Base-by-base conservation (phyloP, 2,329 filamentous ascomycete species). In the Aspergillus ochraceoroseus region DNA sequence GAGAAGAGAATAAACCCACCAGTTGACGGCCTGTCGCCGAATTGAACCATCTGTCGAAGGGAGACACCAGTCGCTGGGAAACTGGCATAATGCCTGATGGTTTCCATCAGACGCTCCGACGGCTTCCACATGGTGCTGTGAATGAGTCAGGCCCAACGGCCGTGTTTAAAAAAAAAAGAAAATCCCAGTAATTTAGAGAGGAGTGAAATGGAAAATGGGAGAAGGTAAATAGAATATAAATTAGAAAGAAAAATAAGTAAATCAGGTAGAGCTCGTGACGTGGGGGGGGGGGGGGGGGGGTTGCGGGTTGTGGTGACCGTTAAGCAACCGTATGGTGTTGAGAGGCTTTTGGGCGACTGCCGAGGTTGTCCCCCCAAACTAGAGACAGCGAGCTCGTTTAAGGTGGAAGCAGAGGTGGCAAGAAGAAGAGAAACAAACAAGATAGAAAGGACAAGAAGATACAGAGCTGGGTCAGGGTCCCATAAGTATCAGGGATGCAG, bases 31-130 rank as follows among this genome's bases (percentile, higher is more conserved):
- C 82, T 86, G 72, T 95, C 88, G 62, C 90, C 90, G 66, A 96
- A 96, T 67, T 96, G 90, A 44, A 96, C 90, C 92, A 98, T 98
- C 76, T 98, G 92, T 65, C 92, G 80, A 68, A 98, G 76, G 64
- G 89, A 95, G 58, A 94, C 86, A 59, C 92, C 92, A 9, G 92
- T 98, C 47, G 92, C 92, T 52, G 92, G 92, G 68, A 96, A 98
- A 69, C 82, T 87, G 66, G 88, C 87, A 77, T 95, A 95, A 71
- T 95, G 88, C 68, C 84, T 82, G 82, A 95, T 95, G 74, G 85
- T 95, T 58, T 92, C 85, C 87, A 95, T 92, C 81, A 96, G 71
- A 71, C 80, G 78, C 68, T 89, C 85, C 49, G 85, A 85, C 65
- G 83, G 84, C 74, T 83, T 95, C 90, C 90, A 96, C 89, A 95